Evolutionary conservation across 2,329 filamentous ascomycete genomes (phyloP), one percentile per base, ranked within the genome.

Genomic region (Aspergillus sp.): DNA sequence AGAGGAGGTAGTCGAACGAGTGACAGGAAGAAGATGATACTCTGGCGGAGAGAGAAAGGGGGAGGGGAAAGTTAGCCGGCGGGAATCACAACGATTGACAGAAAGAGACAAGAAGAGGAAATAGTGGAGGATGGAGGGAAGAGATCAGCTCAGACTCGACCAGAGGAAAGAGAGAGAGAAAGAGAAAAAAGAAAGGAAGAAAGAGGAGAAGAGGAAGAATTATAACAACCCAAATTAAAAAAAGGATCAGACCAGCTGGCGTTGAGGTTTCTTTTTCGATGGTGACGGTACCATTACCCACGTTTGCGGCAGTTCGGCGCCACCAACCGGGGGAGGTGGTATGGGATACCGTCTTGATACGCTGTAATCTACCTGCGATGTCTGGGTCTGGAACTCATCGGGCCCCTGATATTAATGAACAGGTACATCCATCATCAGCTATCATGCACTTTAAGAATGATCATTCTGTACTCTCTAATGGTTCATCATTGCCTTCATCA

Each of bases 191-290:
- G 49, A 51, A 52, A 52, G 52, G 45, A 49, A 58, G 30, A 19
- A 50, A 19, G 38, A 53, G 43, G 33, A 47, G 41, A 55, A 47
- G 50, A 51, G 53, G 53, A 51, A 51, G 40, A 47, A 52, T 49
- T 48, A 41, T 47, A 55, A 54, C 16, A 26, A 9, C 13, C 13
- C 47, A 50, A 47, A 61, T 47, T 50, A 51, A 45, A 58, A 57
- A 54, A 59, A 51, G 55, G 16, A 33, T 40, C 13, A 38, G 62
- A 65, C 61, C 60, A 64, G 58, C 62, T 62, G 60, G 61, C 59
- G 55, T 56, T 58, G 61, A 57, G 60, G 60, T 20, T 42, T 38
- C 35, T n/a, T 3, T 38, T 38, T 38, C 2, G 16, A 38, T 9
- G 16, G 19, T 42, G 35, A 42, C 40, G 16, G 40, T 42, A 42